Base-by-base conservation (phyloP, 2,329 filamentous ascomycete species). In the Penicillium sp. region DNA sequence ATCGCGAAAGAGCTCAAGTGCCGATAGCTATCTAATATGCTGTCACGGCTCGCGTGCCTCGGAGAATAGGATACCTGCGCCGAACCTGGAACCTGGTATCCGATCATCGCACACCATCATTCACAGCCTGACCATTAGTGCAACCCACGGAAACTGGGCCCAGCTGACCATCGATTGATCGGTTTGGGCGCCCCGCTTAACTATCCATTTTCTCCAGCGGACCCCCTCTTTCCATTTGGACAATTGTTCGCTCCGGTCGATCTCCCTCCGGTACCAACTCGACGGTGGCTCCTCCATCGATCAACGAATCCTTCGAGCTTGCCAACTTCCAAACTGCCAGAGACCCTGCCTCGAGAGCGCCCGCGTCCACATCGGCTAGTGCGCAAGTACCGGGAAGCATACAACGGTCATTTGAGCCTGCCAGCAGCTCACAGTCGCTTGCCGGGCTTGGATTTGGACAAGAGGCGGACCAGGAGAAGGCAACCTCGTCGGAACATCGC, bases 251-350 rank as follows among this genome's bases (percentile, higher is more conserved):
- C 53, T 36, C 33, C 56, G 60, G 61, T 47, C 53, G 56, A 62
- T 29, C 43, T 41, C 38, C 34, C 34, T 47, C 52, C 59, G 57
- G 53, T 55, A 48, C 21, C 45, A 29, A 46, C 24, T 51, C 54
- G 55, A 65, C 58, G 49, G 63, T 62, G 65, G 61, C 61, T 60
- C 52, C 57, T 45, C 51, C 60, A 48, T 41, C 55, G 47, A 59
- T 42, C 34, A 60, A 34, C 45, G 61, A 66, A 56, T 65, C 62
- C 48, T 67, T 73, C 53, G 70, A 73, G 56, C 70, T 73, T 52
- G 63, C 60, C 59, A 58, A 67, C 41, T 60, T 66, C 54, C 45
- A 59, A 36, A 42, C 57, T 39, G 21, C 52, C 42, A 42, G 41
- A 23, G 41, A 45, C 46, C 29, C 53, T 29, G 26, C 23, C 45